Evolutionary conservation across 441 rosid species (phyloP).

Genomic region (Metrosideros polymorpha): DNA sequence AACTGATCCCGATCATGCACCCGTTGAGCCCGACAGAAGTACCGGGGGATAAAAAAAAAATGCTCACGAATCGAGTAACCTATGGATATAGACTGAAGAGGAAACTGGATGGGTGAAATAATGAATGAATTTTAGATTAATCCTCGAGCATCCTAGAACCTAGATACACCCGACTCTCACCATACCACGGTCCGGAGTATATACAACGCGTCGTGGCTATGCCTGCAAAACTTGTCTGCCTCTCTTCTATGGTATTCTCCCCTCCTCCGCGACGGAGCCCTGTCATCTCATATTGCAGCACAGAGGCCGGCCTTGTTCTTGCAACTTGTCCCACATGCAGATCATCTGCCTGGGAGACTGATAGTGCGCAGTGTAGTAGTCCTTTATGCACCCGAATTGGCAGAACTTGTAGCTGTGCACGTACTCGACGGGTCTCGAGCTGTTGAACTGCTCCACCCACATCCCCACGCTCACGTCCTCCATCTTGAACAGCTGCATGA

Average conservation of each 20-base stretch:
- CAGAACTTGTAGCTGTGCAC: slow-evolving; percentile 79
- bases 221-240: slow-evolving; percentile 1
- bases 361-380: slow-evolving; percentile 86
- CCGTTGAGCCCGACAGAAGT: neutral
- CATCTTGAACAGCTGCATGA: slow-evolving; percentile 82
- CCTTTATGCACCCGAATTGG: slow-evolving; percentile 86
- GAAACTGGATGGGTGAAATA: neutral
- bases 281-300: slow-evolving; percentile 85
- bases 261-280: neutral
- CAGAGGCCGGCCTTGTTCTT: slow-evolving; percentile 33
- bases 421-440: slow-evolving; percentile 62
- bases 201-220: neutral
- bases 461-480: slow-evolving; percentile 98
- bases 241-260: too few species aligned
- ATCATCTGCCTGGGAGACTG: slow-evolving; percentile 96
- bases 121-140: neutral
- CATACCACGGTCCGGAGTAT: neutral
- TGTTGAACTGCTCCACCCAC: slow-evolving; percentile 96
- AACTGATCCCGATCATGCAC: neutral
- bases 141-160: neutral
- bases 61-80: neutral
- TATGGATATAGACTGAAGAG: neutral
- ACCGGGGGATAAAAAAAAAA: neutral
- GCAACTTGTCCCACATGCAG: slow-evolving; percentile 80
- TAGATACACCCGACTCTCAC: neutral